Evolutionary conservation across 2,329 filamentous ascomycete genomes (phyloP), one percentile per base, ranked within the genome.

Genomic region (Fulvia fulva): DNA sequence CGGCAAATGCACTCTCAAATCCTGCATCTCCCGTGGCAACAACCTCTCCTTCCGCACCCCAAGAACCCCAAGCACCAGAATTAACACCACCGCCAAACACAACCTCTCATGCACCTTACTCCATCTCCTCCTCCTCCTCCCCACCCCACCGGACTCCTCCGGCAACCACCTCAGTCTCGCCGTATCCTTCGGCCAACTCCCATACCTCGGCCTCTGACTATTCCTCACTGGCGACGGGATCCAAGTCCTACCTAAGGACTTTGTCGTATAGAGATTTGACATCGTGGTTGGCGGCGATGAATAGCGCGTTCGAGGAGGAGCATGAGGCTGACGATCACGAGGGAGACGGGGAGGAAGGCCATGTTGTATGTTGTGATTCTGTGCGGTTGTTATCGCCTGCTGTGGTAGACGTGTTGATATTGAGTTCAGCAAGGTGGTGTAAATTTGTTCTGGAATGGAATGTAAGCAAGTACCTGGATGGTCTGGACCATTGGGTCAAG

Each of bases 201-300:
- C 51, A n/a, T 26, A 46, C 8, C 51, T 23, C 21, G 21, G 21
- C 14, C 37, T 41, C 41, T 19, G 4, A 25, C 51, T 46, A 22
- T 16, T 34, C 11, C 28, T 26, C 3, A 30, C 41, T 14, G 52
- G 41, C 6, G 52, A 54, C 14, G 52, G 52, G 16, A 54, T 43
- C 23, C 52, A 54, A 21, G 25, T 30, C 11, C 25, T 11, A 19
- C 52, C 52, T 28, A 54, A 28, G 22, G 52, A 54, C 22, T 54
- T 54, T 11, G 52, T 54, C 34, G 52, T 30, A 30, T 46, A 46
- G 16, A 54, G 30, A 22, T 41, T 26, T 21, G 52, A 46, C 52
- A 54, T 54, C n/a, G n/a, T 41, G 37, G 37, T 19, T 41, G 37
- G 37, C 37, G 37, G 16, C 37, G 37, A 19, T 41, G 37, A 8